Percentiles rank a stretch among this genome's conserved stretches.
Conservation (phyloP, 306 rosid species). For the Dryas drummondii region DNA sequence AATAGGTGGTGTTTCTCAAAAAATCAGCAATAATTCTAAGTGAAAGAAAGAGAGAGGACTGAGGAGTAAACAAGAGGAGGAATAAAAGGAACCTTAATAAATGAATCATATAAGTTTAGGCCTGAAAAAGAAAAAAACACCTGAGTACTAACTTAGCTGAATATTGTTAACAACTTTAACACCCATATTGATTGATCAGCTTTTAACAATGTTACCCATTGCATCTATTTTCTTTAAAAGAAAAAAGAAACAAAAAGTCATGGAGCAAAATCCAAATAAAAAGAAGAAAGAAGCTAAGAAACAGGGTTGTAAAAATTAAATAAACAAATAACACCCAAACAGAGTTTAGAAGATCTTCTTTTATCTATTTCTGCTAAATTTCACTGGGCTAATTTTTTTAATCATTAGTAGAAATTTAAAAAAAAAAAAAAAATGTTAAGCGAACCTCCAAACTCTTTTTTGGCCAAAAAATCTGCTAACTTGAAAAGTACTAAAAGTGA, state of each 20-base stretch:
- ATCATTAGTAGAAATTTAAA: not conserved
- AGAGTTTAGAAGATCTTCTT: constrained; percentile 13
- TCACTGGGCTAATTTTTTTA: not conserved
- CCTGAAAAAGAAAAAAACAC: not conserved
- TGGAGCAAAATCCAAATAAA: constrained; percentile 3
- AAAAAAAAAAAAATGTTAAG: not conserved
- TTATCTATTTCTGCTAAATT: not conserved
- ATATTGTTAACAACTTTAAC: not conserved
- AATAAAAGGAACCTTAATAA: too few species aligned
- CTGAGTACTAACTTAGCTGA: not conserved
- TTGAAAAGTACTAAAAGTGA: constrained; percentile 17
- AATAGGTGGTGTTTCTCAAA: not conserved
- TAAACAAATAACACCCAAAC: not conserved
- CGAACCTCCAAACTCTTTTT: not conserved
- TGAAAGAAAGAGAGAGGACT: not conserved
- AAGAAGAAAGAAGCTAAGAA: not conserved
- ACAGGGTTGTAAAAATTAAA: not conserved
- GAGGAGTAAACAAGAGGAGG: not conserved
- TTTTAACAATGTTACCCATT: not conserved
- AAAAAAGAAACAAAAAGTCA: not conserved
- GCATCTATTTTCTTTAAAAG: not conserved
- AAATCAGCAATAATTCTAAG: not conserved
- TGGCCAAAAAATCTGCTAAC: not conserved
- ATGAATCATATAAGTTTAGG: not conserved
- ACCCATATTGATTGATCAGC: not conserved